Percentiles rank a stretch among this genome's conserved stretches.
Conservation (phyloP, 2,329 filamentous ascomycete species). For the Venturia asperata region DNA sequence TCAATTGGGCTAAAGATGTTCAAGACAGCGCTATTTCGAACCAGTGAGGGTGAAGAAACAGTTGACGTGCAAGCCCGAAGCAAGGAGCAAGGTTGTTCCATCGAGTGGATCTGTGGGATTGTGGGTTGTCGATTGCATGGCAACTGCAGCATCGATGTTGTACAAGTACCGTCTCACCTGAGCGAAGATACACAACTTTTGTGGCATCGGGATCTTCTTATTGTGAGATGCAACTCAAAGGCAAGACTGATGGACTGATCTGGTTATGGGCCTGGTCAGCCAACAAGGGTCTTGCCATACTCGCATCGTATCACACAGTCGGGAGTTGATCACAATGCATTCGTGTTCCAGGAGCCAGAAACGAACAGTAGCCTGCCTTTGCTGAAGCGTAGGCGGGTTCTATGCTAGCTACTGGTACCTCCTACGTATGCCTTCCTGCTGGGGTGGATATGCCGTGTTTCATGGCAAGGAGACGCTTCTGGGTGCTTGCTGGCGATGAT, state of each 20-base stretch:
- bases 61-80: neutral
- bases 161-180: neutral
- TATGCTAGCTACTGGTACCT: no score
- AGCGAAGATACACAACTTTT: neutral
- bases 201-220: neutral
- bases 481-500: no score
- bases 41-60: neutral
- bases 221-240: no score
- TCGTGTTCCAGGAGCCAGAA: neutral
- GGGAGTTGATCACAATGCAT: neutral
- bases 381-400: neutral
- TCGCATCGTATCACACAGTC: neutral
- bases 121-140: neutral
- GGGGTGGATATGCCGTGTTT: neutral
- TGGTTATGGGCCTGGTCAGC: neutral
- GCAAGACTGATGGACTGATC: neutral
- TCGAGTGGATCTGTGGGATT: neutral
- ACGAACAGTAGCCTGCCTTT: neutral
- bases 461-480: neutral
- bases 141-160: slow-evolving; percentile 5
- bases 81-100: slow-evolving; percentile 8
- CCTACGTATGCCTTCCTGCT: neutral
- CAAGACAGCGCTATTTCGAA: neutral
- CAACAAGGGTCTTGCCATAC: slow-evolving; percentile 7
- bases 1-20: neutral